phyloP scores from a whole-genome alignment of 2,329 filamentous ascomycete species.

The Penicillium sp. region DNA sequence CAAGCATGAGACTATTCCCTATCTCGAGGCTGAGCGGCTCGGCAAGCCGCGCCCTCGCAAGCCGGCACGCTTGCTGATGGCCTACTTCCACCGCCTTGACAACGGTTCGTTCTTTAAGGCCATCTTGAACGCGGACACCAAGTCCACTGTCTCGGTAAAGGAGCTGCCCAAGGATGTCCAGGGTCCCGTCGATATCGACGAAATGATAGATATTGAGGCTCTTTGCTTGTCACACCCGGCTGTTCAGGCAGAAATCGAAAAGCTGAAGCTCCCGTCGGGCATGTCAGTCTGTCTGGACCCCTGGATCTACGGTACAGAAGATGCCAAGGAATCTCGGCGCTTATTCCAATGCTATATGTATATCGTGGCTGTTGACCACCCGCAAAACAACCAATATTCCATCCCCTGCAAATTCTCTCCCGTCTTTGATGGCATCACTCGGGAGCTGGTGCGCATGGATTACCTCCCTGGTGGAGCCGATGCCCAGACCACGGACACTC shows the following conservation, averaged over 20 bases:
- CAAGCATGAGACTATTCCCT: slow-evolving; percentile 61
- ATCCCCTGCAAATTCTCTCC: slow-evolving; percentile 41
- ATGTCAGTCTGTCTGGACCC: slow-evolving; percentile 60
- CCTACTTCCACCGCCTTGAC: slow-evolving; percentile 48
- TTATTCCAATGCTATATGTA: slow-evolving; percentile 47
- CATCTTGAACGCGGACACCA: slow-evolving; percentile 44
- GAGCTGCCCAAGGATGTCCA: slow-evolving; percentile 51
- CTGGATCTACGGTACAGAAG: slow-evolving; percentile 67
- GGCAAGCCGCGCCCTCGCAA: slow-evolving; percentile 51
- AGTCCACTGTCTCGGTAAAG: slow-evolving; percentile 39
- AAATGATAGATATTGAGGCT: slow-evolving; percentile 61
- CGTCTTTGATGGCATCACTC: slow-evolving; percentile 59
- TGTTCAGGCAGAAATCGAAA: slow-evolving; percentile 61
- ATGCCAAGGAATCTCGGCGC: slow-evolving; percentile 40
- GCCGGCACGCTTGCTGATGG: slow-evolving; percentile 57
- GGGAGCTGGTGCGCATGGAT: slow-evolving; percentile 70
- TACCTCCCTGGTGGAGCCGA: slow-evolving; percentile 67
- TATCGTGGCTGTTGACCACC: slow-evolving; percentile 36
- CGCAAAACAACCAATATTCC: slow-evolving; percentile 42
- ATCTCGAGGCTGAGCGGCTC: slow-evolving; percentile 63
- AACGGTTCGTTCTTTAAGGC: slow-evolving; percentile 46
- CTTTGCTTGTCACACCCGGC: slow-evolving; percentile 57
- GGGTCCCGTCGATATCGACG: slow-evolving; percentile 60
- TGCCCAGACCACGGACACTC: slow-evolving; percentile 56
- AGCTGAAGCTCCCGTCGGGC: slow-evolving; percentile 60